Evolutionary conservation across 1,139 yeast species (phyloP).

Genomic region (Kodamaea fungicola): DNA sequence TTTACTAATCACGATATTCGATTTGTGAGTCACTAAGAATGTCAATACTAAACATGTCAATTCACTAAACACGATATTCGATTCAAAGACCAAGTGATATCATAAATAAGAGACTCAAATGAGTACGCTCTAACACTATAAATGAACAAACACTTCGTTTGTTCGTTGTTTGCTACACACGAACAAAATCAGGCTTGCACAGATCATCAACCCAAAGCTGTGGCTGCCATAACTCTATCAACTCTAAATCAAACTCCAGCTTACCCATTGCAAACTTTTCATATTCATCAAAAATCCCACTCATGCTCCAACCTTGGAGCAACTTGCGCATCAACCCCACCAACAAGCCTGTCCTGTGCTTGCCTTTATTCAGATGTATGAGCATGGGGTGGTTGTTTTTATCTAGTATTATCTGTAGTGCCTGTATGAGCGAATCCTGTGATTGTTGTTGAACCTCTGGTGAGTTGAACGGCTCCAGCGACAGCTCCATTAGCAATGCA

Average conservation of each 20-base stretch:
- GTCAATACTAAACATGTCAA: too few species aligned
- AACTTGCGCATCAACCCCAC: constrained; percentile 84
- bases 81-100: too few species aligned
- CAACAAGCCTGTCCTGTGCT: constrained; percentile 88
- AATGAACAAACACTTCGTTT: too few species aligned
- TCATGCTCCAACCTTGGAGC: constrained; percentile 88
- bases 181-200: constrained; percentile 35
- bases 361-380: constrained; percentile 91
- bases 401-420: constrained; percentile 64
- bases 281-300: constrained; percentile 92
- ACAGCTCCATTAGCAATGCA: constrained; percentile 62
- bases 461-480: constrained; percentile 72
- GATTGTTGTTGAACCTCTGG: constrained; percentile 38
- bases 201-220: constrained; percentile 33
- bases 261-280: constrained; percentile 91
- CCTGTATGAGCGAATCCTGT: constrained; percentile 51
- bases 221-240: constrained; percentile 48
- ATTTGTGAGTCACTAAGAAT: too few species aligned
- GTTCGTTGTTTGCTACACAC: constrained; percentile 13
- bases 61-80: too few species aligned
- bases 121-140: too few species aligned
- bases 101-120: too few species aligned
- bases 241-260: constrained; percentile 85
- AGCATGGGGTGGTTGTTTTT: constrained; percentile 78
- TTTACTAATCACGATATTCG: too few species aligned